Base-by-base conservation (phyloP, 805 yeast genomes). In the Metschnikowia orientalis region DNA sequence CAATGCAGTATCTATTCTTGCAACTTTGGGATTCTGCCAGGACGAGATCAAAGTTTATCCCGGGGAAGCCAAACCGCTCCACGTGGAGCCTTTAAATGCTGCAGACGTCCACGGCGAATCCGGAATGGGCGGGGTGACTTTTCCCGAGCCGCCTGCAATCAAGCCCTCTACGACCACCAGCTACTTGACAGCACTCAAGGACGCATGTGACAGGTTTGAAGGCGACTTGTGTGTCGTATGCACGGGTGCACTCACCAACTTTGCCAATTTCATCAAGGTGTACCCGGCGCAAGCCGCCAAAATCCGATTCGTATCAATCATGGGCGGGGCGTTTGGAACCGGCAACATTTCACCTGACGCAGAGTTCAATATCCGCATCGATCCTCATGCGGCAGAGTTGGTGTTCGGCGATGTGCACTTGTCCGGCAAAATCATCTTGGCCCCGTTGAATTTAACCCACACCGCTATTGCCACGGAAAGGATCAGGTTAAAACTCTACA, bases 231-330 rank as follows among this genome's bases (percentile, higher is more conserved):
- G 79, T 20, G 52, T 86, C 1, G 77, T 81, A 1, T 84, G 88
- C 6, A 78, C 88, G 0, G 95, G 95, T 0, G 75, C 95, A 0
- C 59, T 82, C 45, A 87, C 95, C 4, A 81, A 86, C 48, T 53
- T 83, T 10, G 80, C 88, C 0, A 51, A 65, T 3, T 59, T 87
- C 23, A 64, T 82, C 22, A 44, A 53, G 16, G 57, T 57, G 26
- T 69, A 72, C 45, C 94, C 95, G 1, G 72, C 74, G 13, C 47
- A 74, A 10, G 69, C 60, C 35, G 26, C 54, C 2, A 63, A 69
- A 32, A 63, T 87, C 32, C 68, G 67, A 32, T 69, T 58, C 32
- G 54, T 87, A 11, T 66, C 83, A 8, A 69, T 83, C 13, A 85
- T 87, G 94, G 95, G 95, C 9, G 95, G 94, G 2, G 74, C 71